Evolutionary conservation across 2,329 filamentous ascomycete species (phyloP).

Genomic region (Colletotrichum spinosum): DNA sequence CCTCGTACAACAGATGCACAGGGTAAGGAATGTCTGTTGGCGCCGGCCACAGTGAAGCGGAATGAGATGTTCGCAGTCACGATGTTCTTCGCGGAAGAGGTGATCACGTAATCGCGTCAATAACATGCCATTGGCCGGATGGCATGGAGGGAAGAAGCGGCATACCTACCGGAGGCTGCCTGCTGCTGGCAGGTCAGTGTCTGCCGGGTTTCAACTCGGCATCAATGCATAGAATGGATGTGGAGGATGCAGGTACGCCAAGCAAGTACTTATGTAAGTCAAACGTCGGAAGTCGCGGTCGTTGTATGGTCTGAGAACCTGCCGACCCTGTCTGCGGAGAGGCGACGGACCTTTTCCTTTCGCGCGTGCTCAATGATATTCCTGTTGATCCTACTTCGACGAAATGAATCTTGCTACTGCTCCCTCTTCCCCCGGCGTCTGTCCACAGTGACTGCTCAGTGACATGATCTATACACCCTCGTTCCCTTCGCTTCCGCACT

Average conservation of each 20-base stretch:
- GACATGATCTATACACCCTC: no score
- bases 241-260: conserved; percentile 8
- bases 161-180: background rate
- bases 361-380: no score
- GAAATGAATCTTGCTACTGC: no score
- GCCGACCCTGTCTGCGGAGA: background rate
- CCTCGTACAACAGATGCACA: no score
- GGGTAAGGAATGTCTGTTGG: no score
- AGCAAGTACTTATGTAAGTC: conserved; percentile 25
- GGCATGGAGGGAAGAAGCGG: background rate
- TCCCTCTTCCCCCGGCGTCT: no score
- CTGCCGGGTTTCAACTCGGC: conserved; percentile 3
- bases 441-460: no score
- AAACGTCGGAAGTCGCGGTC: conserved; percentile 26
- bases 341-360: background rate
- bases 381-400: no score
- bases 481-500: no score
- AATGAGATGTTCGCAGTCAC: background rate
- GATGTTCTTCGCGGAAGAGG: background rate
- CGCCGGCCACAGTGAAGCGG: no score
- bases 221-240: conserved; percentile 1
- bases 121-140: conserved; percentile 32
- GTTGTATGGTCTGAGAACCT: conserved; percentile 8
- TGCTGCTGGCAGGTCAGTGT: no score
- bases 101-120: conserved; percentile 17